Evolutionary conservation across 169 alveolate genomes (phyloP).

Genomic region (Cryptosporidium andersoni): DNA sequence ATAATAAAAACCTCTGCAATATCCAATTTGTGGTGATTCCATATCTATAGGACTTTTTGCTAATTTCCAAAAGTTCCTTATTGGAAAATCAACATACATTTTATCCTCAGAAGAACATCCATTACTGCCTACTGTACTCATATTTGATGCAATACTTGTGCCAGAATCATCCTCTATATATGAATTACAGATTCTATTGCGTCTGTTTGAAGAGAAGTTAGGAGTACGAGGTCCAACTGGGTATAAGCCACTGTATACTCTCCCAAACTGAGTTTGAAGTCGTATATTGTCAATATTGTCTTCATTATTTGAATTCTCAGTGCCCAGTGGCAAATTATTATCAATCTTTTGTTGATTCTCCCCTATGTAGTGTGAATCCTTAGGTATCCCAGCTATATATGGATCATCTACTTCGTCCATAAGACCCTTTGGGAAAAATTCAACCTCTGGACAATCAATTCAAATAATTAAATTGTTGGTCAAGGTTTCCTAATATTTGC

Average conservation of each 20-base stretch:
- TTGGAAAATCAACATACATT: constrained; percentile 82
- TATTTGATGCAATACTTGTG: constrained; percentile 35
- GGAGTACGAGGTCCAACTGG: constrained; percentile 62
- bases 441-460: no score
- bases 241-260: constrained; percentile 62
- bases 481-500: no score
- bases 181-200: constrained; percentile 27
- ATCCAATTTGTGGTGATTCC: constrained; percentile 88
- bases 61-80: constrained; percentile 87
- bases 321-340: background rate
- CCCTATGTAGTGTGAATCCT: background rate
- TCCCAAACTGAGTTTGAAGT: constrained; percentile 49
- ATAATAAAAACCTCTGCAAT: constrained; percentile 87
- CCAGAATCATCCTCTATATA: constrained; percentile 59
- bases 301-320: constrained; percentile 43
- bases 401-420: constrained; percentile 56
- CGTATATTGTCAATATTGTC: constrained; percentile 35
- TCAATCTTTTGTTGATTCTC: constrained; percentile 4
- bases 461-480: no score
- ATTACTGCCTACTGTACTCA: background rate
- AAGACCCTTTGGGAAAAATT: background rate
- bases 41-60: constrained; percentile 89
- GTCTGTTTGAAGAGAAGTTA: constrained; percentile 23
- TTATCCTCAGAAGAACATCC: constrained; percentile 68
- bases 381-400: background rate